These are phyloP conservation scores for Aureoboletus auriporus DNA, from an alignment of 768 basidiomycete species.

Conservation along the genomic window DNA sequence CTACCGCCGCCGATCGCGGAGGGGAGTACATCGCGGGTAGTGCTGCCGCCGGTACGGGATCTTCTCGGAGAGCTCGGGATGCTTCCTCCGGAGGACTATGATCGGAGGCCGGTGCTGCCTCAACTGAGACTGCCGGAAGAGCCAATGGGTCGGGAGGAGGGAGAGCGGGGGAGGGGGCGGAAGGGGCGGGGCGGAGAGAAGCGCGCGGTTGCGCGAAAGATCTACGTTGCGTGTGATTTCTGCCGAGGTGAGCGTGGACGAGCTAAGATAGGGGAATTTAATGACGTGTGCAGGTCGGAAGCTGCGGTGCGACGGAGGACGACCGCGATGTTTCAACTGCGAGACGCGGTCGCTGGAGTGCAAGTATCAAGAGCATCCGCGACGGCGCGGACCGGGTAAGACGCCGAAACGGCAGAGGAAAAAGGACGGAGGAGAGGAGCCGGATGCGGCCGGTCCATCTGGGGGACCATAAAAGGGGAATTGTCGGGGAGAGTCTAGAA, in stretches of 20 bases:
- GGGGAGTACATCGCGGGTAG: conserved; percentile 18
- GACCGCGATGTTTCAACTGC: conserved; percentile 65
- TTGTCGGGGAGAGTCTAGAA: conserved; percentile 13
- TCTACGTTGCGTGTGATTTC: conserved; percentile 66
- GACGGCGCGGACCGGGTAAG: conserved; percentile 74
- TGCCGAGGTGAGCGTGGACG: conserved; percentile 56
- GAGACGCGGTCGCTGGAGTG: conserved; percentile 48
- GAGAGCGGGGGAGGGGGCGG: conserved; percentile 11
- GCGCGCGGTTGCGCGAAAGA: conserved; percentile 24
- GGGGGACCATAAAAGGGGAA: conserved; percentile 21
- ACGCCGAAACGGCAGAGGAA: conserved; percentile 52
- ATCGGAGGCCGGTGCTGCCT: conserved; percentile 23
- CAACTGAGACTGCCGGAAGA: conserved; percentile 27
- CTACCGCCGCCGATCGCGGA: conserved; percentile 12
- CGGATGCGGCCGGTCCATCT: conserved; percentile 27
- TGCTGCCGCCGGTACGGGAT: conserved; percentile 27
- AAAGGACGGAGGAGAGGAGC: conserved; percentile 19
- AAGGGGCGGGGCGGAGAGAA: conserved; percentile 21
- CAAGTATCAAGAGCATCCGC: conserved; percentile 45
- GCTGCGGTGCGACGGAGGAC: conserved; percentile 66
- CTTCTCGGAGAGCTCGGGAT: conserved; percentile 23
- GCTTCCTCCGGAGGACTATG: conserved; percentile 13
- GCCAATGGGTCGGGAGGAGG: conserved; percentile 7
- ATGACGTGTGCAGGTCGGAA: conserved; percentile 54
- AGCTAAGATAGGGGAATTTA: neutral